These are phyloP conservation scores for Athelia psychrophila DNA, from an alignment of 1,284 basidiomycete species.

Conservation along the genomic window DNA sequence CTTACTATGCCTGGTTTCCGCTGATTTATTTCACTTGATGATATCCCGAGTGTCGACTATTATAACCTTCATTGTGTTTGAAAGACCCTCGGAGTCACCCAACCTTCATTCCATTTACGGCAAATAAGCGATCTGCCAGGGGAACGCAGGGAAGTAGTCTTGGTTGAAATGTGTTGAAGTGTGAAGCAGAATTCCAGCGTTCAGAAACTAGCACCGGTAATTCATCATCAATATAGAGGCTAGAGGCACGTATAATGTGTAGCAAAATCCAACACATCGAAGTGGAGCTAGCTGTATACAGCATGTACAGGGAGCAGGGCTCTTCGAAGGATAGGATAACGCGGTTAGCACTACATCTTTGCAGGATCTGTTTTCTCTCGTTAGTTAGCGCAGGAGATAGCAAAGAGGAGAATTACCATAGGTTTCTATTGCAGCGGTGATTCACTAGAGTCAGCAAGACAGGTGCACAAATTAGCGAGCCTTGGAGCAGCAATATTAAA, in stretches of 20 bases:
- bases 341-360: conserved; percentile 86
- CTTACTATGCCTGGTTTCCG: too few species aligned
- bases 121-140: conserved; percentile 24
- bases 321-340: conserved; percentile 4
- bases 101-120: too few species aligned
- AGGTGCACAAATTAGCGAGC: not conserved
- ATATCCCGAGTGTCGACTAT: too few species aligned
- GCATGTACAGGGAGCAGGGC: conserved; percentile 53
- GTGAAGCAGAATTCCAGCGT: too few species aligned
- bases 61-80: too few species aligned
- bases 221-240: too few species aligned
- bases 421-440: conserved; percentile 87
- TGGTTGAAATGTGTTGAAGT: too few species aligned
- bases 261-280: conserved; percentile 78
- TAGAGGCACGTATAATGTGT: too few species aligned
- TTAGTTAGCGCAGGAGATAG: conserved; percentile 78
- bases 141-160: conserved; percentile 62
- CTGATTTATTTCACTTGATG: too few species aligned
- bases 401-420: conserved; percentile 84
- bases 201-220: too few species aligned
- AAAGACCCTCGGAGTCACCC: too few species aligned
- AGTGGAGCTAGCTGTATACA: conserved; percentile 85
- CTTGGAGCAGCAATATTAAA: too few species aligned
- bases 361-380: conserved; percentile 80
- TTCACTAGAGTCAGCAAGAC: not conserved